A percentile compares a stretch with the other conserved stretches of the same genome.
These are phyloP conservation scores for Lagerstroemia speciosa DNA, from an alignment of 345 rosid species.

Conservation along the genomic window DNA sequence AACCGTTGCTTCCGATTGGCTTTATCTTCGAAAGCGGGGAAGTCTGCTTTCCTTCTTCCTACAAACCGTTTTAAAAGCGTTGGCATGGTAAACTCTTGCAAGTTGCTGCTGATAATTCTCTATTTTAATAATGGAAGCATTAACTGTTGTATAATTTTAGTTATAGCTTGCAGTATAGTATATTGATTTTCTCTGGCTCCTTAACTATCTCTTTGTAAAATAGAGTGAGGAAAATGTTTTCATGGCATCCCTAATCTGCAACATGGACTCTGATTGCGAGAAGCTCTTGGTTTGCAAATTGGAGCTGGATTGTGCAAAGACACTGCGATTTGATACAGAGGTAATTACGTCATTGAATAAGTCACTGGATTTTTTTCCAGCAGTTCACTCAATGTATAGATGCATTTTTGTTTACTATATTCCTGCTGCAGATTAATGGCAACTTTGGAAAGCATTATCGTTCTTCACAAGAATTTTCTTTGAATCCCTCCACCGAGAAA, in stretches of 20 bases:
- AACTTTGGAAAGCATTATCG: constrained; percentile 24
- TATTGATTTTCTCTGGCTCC: neutral
- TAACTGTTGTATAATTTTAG: neutral
- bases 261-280: constrained; percentile 62
- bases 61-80: constrained; percentile 72
- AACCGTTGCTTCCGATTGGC: constrained; percentile 93
- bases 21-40: constrained; percentile 92
- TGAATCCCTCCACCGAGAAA: constrained; percentile 28
- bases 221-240: constrained; percentile 77
- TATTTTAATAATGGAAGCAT: neutral
- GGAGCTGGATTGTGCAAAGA: constrained; percentile 82
- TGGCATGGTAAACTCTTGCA: constrained; percentile 52
- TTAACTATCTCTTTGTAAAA: constrained; percentile 3
- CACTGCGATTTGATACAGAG: constrained; percentile 85
- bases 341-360: constrained; percentile 24
- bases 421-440: constrained; percentile 38
- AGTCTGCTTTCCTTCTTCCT: constrained; percentile 70
- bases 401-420: neutral
- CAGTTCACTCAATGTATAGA: neutral
- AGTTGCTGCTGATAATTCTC: neutral
- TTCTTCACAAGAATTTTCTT: constrained; percentile 23
- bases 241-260: constrained; percentile 88
- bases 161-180: neutral
- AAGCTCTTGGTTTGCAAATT: constrained; percentile 82
- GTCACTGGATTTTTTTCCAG: neutral